Percentiles rank a stretch among this genome's conserved stretches.
These are phyloP conservation scores for Dendrobium chrysotoxum DNA, from an alignment of 106 monocot genomes.

Conservation along the genomic window DNA sequence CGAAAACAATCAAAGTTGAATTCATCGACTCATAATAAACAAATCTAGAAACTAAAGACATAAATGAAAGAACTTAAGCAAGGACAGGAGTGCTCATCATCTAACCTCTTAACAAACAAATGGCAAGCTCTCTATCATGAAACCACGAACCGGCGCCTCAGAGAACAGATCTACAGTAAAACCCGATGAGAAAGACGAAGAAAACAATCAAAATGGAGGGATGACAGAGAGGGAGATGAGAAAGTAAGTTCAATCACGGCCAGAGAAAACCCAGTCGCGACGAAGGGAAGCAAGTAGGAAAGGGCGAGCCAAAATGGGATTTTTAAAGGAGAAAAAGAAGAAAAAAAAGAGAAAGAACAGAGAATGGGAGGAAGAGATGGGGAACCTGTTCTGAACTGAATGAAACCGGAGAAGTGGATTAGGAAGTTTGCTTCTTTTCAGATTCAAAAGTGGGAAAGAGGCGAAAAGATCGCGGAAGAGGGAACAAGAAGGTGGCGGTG, in stretches of 20 bases:
- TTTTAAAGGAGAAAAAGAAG: too few relatives aligned
- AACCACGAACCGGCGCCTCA: background rate
- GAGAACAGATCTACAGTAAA: background rate
- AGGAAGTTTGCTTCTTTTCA: background rate
- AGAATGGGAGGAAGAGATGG: background rate
- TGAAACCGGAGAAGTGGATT: background rate
- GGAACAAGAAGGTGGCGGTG: background rate
- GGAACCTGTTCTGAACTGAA: background rate
- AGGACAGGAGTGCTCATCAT: background rate
- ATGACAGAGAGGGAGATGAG: constrained; percentile 6
- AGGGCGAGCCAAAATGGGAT: too few relatives aligned
- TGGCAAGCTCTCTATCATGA: background rate
- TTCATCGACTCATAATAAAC: background rate
- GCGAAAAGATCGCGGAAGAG: background rate
- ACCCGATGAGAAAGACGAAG: background rate
- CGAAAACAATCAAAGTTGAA: background rate
- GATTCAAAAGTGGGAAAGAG: too few relatives aligned
- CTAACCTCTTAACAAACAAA: constrained; percentile 11
- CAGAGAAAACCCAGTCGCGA: too few relatives aligned
- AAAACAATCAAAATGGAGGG: constrained; percentile 1
- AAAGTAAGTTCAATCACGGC: background rate
- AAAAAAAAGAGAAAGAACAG: too few relatives aligned
- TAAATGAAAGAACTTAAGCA: background rate
- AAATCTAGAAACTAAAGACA: background rate
- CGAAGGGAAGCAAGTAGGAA: background rate